Evolutionary conservation across 441 rosid species (phyloP).

Genomic region (Lepidium campestre): DNA sequence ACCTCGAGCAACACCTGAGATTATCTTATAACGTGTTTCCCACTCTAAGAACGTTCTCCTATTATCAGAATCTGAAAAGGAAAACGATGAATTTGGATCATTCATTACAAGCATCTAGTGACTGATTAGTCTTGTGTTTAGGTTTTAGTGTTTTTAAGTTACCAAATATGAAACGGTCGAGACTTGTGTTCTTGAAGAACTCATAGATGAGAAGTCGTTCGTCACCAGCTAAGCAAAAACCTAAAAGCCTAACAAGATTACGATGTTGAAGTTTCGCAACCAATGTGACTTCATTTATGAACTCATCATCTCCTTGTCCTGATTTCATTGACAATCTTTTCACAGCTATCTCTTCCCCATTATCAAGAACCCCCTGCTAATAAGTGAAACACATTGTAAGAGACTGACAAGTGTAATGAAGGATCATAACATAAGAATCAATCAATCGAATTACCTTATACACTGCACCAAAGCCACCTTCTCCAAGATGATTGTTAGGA

Average conservation of each 20-base stretch:
- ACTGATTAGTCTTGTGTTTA: not conserved
- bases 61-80: not conserved
- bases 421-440: not conserved
- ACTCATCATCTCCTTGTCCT: conserved; percentile 39
- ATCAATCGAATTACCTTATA: conserved; percentile 8
- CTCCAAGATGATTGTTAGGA: not conserved
- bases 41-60: conserved; percentile 19
- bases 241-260: conserved; percentile 45
- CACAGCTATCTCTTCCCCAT: conserved; percentile 41
- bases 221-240: conserved; percentile 35
- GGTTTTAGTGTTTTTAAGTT: not conserved
- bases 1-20: conserved; percentile 39
- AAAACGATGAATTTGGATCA: not conserved
- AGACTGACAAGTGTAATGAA: not conserved
- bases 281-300: conserved; percentile 33
- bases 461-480: conserved; percentile 22
- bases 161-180: conserved; percentile 41
- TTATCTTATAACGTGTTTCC: conserved; percentile 29
- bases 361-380: conserved; percentile 14
- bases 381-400: not conserved
- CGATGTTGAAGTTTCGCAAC: conserved; percentile 45
- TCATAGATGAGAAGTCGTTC: conserved; percentile 44
- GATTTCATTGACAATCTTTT: conserved; percentile 43
- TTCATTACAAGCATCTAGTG: not conserved
- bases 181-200: conserved; percentile 42